Conservation (phyloP, 495 filamentous ascomycete species). For the Halenospora varia region DNA sequence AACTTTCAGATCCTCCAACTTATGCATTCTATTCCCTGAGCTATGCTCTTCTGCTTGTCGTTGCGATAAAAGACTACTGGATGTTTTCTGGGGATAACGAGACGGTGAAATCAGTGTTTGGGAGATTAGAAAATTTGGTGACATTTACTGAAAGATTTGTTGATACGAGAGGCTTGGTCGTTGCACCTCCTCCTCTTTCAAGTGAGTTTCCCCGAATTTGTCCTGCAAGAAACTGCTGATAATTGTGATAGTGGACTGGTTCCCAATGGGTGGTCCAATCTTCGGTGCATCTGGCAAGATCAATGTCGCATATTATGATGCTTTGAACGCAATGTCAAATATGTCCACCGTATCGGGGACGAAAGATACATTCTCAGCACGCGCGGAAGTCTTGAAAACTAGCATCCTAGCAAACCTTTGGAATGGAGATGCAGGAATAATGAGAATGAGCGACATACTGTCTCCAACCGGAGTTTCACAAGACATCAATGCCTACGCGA, state of each 20-base stretch:
- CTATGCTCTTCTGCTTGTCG: conserved; percentile 13
- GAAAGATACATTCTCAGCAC: conserved; percentile 1
- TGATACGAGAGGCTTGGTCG: conserved; percentile 11
- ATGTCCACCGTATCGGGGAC: not conserved
- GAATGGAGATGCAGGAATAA: conserved; percentile 7
- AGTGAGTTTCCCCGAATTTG: conserved; percentile 2
- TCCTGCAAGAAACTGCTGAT: not conserved
- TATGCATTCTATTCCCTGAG: conserved; percentile 18
- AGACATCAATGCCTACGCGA: conserved; percentile 16
- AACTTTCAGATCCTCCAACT: conserved; percentile 7
- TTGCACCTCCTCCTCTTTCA: conserved; percentile 14
- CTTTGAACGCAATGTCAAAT: conserved; percentile 12
- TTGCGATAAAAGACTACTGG: conserved; percentile 17
- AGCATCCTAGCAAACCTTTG: conserved; percentile 9
- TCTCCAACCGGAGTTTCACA: conserved; percentile 9
- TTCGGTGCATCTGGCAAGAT: conserved; percentile 20
- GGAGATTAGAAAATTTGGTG: conserved; percentile 12
- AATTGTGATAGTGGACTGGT: conserved; percentile 17
- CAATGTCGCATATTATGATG: conserved; percentile 15
- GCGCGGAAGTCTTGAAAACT: not conserved
- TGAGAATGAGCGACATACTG: conserved; percentile 8
- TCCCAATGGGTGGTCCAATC: conserved; percentile 15
- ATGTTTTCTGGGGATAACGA: conserved; percentile 15
- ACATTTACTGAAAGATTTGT: conserved; percentile 7
- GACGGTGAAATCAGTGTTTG: not conserved